Conservation (phyloP, 306 rosid genomes). For the Glycine latifolia region DNA sequence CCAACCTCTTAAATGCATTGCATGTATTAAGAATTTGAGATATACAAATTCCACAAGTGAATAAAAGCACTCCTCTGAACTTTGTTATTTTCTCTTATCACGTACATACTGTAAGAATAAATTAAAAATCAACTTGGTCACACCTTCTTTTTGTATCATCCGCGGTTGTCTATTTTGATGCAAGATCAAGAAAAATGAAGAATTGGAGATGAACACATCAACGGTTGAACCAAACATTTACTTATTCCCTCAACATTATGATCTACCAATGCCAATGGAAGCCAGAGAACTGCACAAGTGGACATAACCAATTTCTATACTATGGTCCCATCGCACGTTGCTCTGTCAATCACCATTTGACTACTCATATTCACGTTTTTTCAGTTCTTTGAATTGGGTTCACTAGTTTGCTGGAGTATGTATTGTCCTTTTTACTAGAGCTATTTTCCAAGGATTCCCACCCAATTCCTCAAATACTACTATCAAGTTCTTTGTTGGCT, state of each 20-base stretch:
- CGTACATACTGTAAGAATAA: conserved; percentile 22
- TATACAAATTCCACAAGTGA: conserved; percentile 32
- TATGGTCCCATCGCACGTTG: conserved; percentile 19
- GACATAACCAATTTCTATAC: not conserved
- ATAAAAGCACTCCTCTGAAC: conserved; percentile 22
- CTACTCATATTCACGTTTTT: conserved; percentile 29
- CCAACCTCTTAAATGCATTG: not conserved
- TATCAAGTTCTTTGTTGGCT: conserved; percentile 75
- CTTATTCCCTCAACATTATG: conserved; percentile 35
- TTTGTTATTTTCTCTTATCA: conserved; percentile 23
- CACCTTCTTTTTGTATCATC: conserved; percentile 18
- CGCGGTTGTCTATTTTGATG: conserved; percentile 4
- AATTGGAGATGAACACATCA: conserved; percentile 11
- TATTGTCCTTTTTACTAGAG: conserved; percentile 65
- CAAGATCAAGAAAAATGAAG: conserved; percentile 9
- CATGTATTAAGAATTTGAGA: not conserved
- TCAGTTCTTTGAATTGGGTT: conserved; percentile 46
- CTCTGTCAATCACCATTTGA: conserved; percentile 5
- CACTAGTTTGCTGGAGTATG: conserved; percentile 34
- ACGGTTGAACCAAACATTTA: conserved; percentile 15
- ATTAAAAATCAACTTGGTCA: conserved; percentile 39
- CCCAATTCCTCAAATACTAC: conserved; percentile 95
- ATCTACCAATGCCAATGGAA: not conserved
- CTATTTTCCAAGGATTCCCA: conserved; percentile 79
- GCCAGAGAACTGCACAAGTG: no score